A percentile compares a stretch with the other conserved stretches of the same genome.
phyloP scores from a whole-genome alignment of 208 protist species.

The Trypanosoma lewisi region DNA sequence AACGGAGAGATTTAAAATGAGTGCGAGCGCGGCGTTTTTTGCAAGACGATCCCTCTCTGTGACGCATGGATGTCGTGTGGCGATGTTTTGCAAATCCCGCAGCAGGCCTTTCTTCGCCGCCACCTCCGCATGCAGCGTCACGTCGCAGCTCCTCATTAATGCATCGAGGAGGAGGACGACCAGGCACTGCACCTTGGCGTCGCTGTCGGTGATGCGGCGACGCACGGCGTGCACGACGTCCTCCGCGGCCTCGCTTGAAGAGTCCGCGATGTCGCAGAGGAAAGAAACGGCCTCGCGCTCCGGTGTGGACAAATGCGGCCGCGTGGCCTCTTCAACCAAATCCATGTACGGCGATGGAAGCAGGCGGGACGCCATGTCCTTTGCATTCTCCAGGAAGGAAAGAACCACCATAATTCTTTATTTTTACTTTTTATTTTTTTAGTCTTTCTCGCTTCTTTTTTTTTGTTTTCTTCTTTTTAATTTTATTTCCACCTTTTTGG shows the following conservation, averaged over 20 bases:
- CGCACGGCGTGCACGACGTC: constrained; percentile 81
- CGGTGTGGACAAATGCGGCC: constrained; percentile 47
- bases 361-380: constrained; percentile 65
- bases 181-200: constrained; percentile 71
- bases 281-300: constrained; percentile 63
- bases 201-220: constrained; percentile 59
- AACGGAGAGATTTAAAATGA: constrained; percentile 82
- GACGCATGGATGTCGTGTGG: constrained; percentile 37
- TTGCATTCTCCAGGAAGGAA: constrained; percentile 67
- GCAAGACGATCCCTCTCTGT: constrained; percentile 51
- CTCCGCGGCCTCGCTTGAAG: constrained; percentile 39
- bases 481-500: no score
- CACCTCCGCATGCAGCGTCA: constrained; percentile 62
- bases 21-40: constrained; percentile 52
- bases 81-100: constrained; percentile 73
- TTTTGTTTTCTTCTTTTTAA: constrained; percentile 1
- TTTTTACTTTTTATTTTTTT: constrained; percentile 8
- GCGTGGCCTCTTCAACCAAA: constrained; percentile 81
- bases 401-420: constrained; percentile 66
- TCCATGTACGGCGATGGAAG: constrained; percentile 78
- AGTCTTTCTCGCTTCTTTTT: constrained; percentile 11
- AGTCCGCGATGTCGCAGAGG: constrained; percentile 68
- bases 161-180: constrained; percentile 63
- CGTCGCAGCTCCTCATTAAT: constrained; percentile 63
- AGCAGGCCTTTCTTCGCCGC: constrained; percentile 72